Conservation (phyloP, 2,329 filamentous ascomycete genomes). For the Colletotrichum musicola region DNA sequence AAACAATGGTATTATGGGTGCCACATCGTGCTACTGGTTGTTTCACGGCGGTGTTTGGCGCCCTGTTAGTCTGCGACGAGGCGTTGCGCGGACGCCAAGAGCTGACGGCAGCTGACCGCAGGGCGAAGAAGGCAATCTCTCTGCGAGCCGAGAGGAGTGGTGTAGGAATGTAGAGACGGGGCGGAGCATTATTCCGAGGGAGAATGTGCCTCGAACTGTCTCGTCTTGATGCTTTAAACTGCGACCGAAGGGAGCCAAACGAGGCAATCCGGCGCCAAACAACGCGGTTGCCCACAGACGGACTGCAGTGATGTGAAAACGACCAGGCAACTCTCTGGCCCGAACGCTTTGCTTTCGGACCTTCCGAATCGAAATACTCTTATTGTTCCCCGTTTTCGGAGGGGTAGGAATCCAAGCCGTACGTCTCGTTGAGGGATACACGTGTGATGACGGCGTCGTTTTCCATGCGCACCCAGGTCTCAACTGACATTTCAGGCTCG, state of each 20-base stretch:
- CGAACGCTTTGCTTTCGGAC: not conserved
- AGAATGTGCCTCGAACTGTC: conserved; percentile 22
- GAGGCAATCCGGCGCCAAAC: conserved; percentile 12
- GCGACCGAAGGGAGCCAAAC: conserved; percentile 12
- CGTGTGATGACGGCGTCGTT: conserved; percentile 62
- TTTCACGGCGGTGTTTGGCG: conserved; percentile 20
- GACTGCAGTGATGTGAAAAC: not conserved
- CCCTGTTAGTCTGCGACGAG: conserved; percentile 32
- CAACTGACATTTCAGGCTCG: conserved; percentile 54
- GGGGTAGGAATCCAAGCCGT: conserved; percentile 67
- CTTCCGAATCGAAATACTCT: no score
- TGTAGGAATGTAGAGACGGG: conserved; percentile 29
- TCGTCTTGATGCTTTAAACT: conserved; percentile 12
- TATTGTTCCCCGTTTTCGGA: conserved; percentile 20
- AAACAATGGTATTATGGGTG: conserved; percentile 36
- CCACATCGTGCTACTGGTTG: conserved; percentile 9
- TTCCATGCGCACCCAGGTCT: conserved; percentile 74
- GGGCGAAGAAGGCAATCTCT: conserved; percentile 34
- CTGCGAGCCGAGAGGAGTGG: conserved; percentile 20
- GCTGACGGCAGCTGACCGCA: conserved; percentile 39
- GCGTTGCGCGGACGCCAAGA: conserved; percentile 33
- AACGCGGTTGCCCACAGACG: not conserved
- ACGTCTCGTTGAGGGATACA: conserved; percentile 71
- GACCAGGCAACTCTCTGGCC: not conserved
- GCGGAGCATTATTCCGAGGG: conserved; percentile 22